A percentile compares a stretch with the other conserved stretches of the same genome.
Evolutionary conservation across 345 rosid genomes (phyloP).

Genomic region (Boechera retrofracta): DNA sequence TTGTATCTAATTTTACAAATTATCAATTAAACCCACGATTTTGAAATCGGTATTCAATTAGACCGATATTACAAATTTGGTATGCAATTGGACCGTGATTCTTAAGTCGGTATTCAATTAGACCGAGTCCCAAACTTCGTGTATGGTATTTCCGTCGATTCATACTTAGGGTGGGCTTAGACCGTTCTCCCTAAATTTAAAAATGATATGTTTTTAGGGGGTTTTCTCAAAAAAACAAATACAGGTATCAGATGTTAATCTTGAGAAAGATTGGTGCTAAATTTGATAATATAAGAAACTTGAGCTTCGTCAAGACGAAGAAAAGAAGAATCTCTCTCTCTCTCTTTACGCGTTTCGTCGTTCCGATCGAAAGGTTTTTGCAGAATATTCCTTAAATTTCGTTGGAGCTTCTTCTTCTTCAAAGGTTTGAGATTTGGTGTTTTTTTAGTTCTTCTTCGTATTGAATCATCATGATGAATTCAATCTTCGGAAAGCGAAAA

Average conservation of each 20-base stretch:
- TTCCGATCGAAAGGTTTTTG: conserved; percentile 14
- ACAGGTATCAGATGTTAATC: neutral
- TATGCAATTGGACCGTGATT: too few relatives aligned
- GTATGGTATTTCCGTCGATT: too few relatives aligned
- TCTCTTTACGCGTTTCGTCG: neutral
- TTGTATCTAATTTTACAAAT: too few relatives aligned
- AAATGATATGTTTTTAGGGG: too few relatives aligned
- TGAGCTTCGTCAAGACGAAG: neutral
- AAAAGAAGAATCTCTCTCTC: neutral
- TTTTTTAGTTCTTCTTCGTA: neutral
- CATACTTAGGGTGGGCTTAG: too few relatives aligned
- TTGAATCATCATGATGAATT: conserved; percentile 37
- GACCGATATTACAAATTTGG: too few relatives aligned
- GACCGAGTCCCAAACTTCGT: too few relatives aligned
- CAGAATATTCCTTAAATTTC: neutral
- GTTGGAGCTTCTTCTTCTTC: neutral
- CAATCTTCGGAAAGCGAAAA: conserved; percentile 47
- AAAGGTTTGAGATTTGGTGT: neutral
- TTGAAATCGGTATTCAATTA: too few relatives aligned
- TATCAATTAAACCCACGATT: too few relatives aligned
- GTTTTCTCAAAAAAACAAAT: neutral
- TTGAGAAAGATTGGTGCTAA: neutral
- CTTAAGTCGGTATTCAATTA: too few relatives aligned
- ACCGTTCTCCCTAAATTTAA: too few relatives aligned
- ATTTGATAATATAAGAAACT: neutral